Conservation (phyloP, 2,329 filamentous ascomycete genomes). For the Aspergillus neotritici region DNA sequence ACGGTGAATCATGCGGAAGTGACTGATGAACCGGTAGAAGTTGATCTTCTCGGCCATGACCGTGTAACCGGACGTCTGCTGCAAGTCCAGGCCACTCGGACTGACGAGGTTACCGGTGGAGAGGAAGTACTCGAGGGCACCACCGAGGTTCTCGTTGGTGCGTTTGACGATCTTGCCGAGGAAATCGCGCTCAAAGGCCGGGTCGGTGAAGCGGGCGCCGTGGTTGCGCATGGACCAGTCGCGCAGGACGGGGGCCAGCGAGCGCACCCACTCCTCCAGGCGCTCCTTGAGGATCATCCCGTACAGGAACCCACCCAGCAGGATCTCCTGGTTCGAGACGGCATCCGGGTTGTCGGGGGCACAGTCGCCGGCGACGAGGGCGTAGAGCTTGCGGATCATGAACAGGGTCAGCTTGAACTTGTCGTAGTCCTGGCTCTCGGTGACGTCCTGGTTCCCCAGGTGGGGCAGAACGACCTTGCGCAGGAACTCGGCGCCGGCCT, state of each 20-base stretch:
- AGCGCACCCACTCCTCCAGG: slow-evolving; percentile 81
- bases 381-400: slow-evolving; percentile 94
- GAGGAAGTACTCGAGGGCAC: slow-evolving; percentile 86
- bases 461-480: slow-evolving; percentile 87
- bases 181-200: slow-evolving; percentile 75
- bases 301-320: slow-evolving; percentile 89
- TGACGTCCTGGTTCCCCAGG: slow-evolving; percentile 78
- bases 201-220: slow-evolving; percentile 61
- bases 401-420: slow-evolving; percentile 93
- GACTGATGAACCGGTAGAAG: slow-evolving; percentile 95
- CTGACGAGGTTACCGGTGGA: slow-evolving; percentile 92
- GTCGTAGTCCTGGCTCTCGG: slow-evolving; percentile 75
- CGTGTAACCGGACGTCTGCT: slow-evolving; percentile 90
- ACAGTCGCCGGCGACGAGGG: slow-evolving; percentile 87
- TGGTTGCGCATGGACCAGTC: slow-evolving; percentile 53
- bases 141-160: slow-evolving; percentile 83
- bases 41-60: slow-evolving; percentile 99
- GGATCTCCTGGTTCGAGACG: slow-evolving; percentile 89
- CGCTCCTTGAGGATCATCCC: slow-evolving; percentile 94
- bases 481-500: slow-evolving; percentile 86
- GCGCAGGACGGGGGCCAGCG: slow-evolving; percentile 49
- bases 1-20: slow-evolving; percentile 98
- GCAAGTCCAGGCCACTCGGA: slow-evolving; percentile 85
- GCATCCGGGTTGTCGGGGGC: slow-evolving; percentile 93
- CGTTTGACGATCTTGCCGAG: slow-evolving; percentile 68